Evolutionary conservation across 192 early-diverging fungal genomes (phyloP), one percentile per base, ranked within the genome.

Genomic region (Coemansia sp.): DNA sequence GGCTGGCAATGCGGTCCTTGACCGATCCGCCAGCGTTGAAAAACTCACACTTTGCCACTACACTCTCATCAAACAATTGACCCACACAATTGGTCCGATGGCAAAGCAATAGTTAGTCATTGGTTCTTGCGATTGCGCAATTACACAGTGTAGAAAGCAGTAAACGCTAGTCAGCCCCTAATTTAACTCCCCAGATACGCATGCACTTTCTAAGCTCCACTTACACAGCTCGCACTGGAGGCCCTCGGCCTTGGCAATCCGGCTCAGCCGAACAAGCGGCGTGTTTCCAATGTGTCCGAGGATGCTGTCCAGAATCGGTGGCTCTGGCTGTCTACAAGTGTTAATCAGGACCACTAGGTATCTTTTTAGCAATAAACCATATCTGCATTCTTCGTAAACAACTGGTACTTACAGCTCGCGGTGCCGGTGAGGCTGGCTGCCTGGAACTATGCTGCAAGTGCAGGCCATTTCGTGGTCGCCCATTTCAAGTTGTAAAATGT

Each of bases 11-110:
- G 66, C 97, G 88, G 74, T 99, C 97, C 83, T 99, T 98, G 82
- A 98, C 97, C 37, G 93, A 96, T 31, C 97, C 96, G 56, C 97
- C 97, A 15, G 95, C 92, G 68, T 99, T 99, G 79, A 98, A 98
- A 77, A 85, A 99, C 85, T 99, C 97, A 75, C 94, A 98, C 79
- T 99, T 99, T 74, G 90, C 90, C 82, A 92, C 70, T 72, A 72
- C 48, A 34, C 49, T 3, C 49, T 3, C 17, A 15, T 18, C 23
- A 50, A 85, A 28, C 5, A 37, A 10, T 12, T 52, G 8, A 3
- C 50, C 23, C 48, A 17, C 21, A 18, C 48, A 21, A 26, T 25
- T 52, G 20, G 50, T 11, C 9, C 23, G 6, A 17, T 25, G 37
- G 14, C 6, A 17, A 25, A 15, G 47, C 15, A 46, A 31, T 24